A percentile compares a stretch with the other conserved stretches of the same genome.
Evolutionary conservation across 2,329 filamentous ascomycete genomes (phyloP).

Genomic region (Aplosporella prunicola): DNA sequence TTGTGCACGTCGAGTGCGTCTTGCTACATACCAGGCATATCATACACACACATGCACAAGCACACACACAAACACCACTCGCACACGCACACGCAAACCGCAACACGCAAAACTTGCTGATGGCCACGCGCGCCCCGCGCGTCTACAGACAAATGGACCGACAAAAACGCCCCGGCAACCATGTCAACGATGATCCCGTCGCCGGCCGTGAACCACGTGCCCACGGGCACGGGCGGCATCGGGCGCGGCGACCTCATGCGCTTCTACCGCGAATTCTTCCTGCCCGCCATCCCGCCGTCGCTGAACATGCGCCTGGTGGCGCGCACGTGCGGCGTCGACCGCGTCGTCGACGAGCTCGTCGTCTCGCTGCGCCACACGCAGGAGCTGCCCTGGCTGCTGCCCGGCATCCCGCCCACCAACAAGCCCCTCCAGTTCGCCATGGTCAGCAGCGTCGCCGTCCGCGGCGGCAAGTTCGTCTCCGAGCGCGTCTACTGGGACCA

Average conservation of each 20-base stretch:
- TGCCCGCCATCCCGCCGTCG: conserved; percentile 43
- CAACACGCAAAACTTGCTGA: no score
- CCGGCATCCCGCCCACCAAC: conserved; percentile 46
- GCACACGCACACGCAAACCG: no score
- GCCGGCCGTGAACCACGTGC: conserved; percentile 28
- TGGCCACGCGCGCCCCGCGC: no score
- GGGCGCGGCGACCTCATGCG: conserved; percentile 32
- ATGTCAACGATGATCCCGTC: conserved; percentile 22
- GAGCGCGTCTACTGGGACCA: conserved; percentile 55
- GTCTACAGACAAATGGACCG: conserved; percentile 10
- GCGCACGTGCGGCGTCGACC: conserved; percentile 47
- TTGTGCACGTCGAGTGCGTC: no score
- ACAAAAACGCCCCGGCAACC: conserved; percentile 19
- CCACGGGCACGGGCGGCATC: conserved; percentile 36
- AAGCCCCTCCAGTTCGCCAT: conserved; percentile 47
- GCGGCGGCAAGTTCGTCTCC: conserved; percentile 44
- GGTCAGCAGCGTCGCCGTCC: conserved; percentile 46
- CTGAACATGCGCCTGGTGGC: conserved; percentile 46
- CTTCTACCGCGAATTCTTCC: conserved; percentile 50
- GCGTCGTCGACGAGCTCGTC: conserved; percentile 51
- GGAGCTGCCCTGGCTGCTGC: conserved; percentile 49
- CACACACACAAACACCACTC: no score
- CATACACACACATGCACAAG: no score
- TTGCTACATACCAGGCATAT: no score
- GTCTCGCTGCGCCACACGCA: conserved; percentile 47